phyloP scores from a whole-genome alignment of 768 basidiomycete species.

The Rhizopogon vulgaris region DNA sequence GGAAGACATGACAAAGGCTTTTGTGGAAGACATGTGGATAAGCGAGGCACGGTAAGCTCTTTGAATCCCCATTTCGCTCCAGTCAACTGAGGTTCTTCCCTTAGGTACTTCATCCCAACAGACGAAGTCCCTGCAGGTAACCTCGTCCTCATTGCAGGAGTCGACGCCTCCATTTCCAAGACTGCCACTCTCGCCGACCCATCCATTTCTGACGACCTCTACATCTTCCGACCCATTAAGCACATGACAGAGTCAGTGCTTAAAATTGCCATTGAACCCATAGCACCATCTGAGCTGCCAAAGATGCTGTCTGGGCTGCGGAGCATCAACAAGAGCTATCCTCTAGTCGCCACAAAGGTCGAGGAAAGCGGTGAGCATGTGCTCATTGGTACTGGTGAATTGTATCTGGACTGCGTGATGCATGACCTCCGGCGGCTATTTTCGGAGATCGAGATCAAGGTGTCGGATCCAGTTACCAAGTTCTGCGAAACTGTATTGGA shows the following conservation, averaged over 20 bases:
- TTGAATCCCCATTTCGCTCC: background rate
- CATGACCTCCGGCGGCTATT: constrained; percentile 90
- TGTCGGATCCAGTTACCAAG: constrained; percentile 96
- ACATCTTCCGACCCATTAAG: constrained; percentile 94
- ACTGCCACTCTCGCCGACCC: constrained; percentile 80
- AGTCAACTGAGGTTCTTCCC: background rate
- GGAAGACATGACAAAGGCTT: constrained; percentile 90
- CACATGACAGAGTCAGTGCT: constrained; percentile 97
- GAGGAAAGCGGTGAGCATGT: constrained; percentile 99
- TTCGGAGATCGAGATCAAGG: constrained; percentile 99
- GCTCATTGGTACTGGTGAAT: constrained; percentile 91
- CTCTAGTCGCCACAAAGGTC: constrained; percentile 89
- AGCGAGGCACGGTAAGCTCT: constrained; percentile 73
- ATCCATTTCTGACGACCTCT: constrained; percentile 76
- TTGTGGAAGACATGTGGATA: constrained; percentile 86
- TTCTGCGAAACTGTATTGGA: constrained; percentile 98
- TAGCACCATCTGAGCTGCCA: constrained; percentile 93
- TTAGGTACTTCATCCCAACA: constrained; percentile 84
- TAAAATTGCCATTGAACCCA: constrained; percentile 97
- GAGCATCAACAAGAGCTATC: constrained; percentile 97
- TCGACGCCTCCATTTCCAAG: constrained; percentile 92
- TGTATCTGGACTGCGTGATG: constrained; percentile 95
- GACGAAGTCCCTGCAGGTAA: constrained; percentile 90
- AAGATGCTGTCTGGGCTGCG: constrained; percentile 98
- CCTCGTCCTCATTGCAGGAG: constrained; percentile 85